Evolutionary conservation across 805 yeast species (phyloP), one percentile per base, ranked within the genome.

Genomic region (Ogataea wickerhamii): DNA sequence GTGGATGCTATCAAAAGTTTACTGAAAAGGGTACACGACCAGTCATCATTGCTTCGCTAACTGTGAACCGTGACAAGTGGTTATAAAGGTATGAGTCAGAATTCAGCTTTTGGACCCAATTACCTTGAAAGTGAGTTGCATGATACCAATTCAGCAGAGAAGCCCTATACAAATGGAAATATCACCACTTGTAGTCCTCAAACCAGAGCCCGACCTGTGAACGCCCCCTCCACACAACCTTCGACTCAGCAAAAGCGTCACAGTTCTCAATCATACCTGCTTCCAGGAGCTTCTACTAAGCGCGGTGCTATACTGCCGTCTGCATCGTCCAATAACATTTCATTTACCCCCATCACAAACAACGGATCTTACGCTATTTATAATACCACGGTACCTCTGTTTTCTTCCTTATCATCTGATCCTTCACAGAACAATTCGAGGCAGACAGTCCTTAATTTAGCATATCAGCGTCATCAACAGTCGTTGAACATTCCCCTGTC

Each of bases 221-320:
- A 32, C 18, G 25, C 45, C 6, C 34, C 37, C 25, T 40, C 50
- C 20, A 30, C 37, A 11, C 52, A 46, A 33, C 55, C 56, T n/a
- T 40, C 56, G 22, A 40, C 38, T 13, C 58, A 52, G 24, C 60
- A 57, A 31, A 57, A 58, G 33, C 54, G 63, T 17, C 62, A 56
- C 18, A 53, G 52, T 27, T 57, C 62, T 6, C 62, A 57, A 32
- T 54, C 61, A 11, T 53, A 49, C 30, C 30, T 38, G 13, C 16
- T 37, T n/a, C 54, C 43, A 20, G 49, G 49, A 4, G 36, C 29
- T 13, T 32, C 48, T 8, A 38, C 53, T 5, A 58, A 56, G 36
- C 47, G 61, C 17, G 58, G 60, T 3, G 46, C 53, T 12, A 29
- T 29, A 18, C 32, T 42, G 19, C 25, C 37, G 17, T 7, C 27